Conservation (phyloP, 306 rosid species). For the Abrus pulchellus region DNA sequence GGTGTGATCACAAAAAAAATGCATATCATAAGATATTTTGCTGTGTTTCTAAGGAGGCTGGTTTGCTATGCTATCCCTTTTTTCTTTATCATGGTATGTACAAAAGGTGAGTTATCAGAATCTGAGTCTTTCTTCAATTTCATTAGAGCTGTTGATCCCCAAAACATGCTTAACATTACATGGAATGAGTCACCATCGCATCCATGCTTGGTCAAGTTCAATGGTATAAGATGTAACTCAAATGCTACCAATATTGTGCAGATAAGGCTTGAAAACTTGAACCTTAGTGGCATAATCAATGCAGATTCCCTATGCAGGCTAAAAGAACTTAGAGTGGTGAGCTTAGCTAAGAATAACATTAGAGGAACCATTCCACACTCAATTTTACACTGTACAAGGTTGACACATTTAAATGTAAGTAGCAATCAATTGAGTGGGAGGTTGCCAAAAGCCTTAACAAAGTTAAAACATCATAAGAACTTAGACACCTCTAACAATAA, state of each 20-base stretch:
- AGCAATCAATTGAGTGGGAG: slow-evolving; percentile 66
- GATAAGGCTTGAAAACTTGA: slow-evolving; percentile 49
- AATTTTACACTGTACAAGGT: slow-evolving; percentile 58
- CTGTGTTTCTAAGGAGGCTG: slow-evolving; percentile 34
- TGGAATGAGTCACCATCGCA: slow-evolving; percentile 28
- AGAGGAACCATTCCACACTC: slow-evolving; percentile 54
- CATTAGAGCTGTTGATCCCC: slow-evolving; percentile 47
- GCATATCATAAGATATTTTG: slow-evolving; percentile 33
- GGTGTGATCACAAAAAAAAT: slow-evolving; percentile 28
- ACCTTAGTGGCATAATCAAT: slow-evolving; percentile 52
- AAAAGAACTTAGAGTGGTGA: slow-evolving; percentile 45
- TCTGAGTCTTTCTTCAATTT: slow-evolving; percentile 52
- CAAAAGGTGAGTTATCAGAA: slow-evolving; percentile 51
- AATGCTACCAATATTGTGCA: slow-evolving; percentile 45
- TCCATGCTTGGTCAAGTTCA: slow-evolving; percentile 51
- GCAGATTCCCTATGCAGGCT: slow-evolving; percentile 52
- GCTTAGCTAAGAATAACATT: slow-evolving; percentile 54
- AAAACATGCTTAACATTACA: slow-evolving; percentile 53
- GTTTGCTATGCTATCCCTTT: slow-evolving; percentile 13
- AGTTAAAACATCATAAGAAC: slow-evolving; percentile 58
- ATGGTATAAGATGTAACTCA: slow-evolving; percentile 48
- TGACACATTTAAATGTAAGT: slow-evolving; percentile 63
- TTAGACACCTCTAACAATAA: slow-evolving; percentile 67
- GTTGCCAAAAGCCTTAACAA: slow-evolving; percentile 61
- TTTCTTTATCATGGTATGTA: slow-evolving; percentile 28